Evolutionary conservation across 768 basidiomycete species (phyloP), one percentile per base, ranked within the genome.

Genomic region (Pleurotus cornucopiae): DNA sequence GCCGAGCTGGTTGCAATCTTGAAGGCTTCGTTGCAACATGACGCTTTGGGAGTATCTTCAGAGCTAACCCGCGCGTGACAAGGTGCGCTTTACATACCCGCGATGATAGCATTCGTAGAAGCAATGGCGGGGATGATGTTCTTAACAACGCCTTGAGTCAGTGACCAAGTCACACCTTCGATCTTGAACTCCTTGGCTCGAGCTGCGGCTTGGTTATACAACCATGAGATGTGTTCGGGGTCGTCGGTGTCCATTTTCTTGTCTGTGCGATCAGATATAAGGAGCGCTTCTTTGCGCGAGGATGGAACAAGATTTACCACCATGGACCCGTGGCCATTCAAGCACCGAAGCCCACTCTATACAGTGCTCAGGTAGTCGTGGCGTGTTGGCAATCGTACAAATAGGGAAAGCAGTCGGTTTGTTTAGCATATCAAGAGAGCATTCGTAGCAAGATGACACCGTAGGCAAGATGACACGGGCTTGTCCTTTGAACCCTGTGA

Each of bases 331-430:
- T n/a, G 97, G 96, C 97, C 97, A 99, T 70, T 99, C 95, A 18
- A 99, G 77, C 9, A 98, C 97, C 40, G 92, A 95, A 0, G 97
- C 97, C 97, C 97, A 99, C 72, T 98, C 97, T 64, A 99, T 98
- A 67, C 97, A 98, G 65, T 99, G 97, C 65, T 99, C 97, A 1
- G 97, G 97, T 20, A 98, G 78, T 56, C 97, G 90, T 23, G 97
- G 97, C 0, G 97, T 99, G 67, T 98, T 98, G 57, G 97, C 96
- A 62, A 99, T 98, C 5, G 97, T 99, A 67, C 97, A 99, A 55
- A 99, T 98, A 2, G 97, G 97, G 69, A 95, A 99, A 11, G 88
- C 89, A 40, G 94, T 97, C 1, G 88, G 95, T 60, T 98, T 98
- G 72, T 97, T 98, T 52, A 98, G 82, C 91, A 98, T 98, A 67